Base-by-base conservation (phyloP, 148 eudicot genomes). In the Silene uniflora region DNA sequence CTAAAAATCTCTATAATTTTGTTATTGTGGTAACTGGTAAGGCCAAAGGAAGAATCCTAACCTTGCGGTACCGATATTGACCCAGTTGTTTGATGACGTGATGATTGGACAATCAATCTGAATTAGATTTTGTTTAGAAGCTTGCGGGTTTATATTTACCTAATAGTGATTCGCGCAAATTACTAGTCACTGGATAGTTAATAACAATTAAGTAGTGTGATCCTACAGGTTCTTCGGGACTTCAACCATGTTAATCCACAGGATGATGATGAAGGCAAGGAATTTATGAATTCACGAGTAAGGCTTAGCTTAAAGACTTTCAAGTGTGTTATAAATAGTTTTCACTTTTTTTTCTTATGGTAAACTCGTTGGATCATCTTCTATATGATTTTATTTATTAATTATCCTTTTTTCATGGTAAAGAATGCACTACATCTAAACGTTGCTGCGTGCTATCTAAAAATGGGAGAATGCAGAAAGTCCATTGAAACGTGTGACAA, bases 201-300 rank as follows among this genome's bases (percentile, higher is more conserved):
- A 47, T 47, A 69, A 56, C 67, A 61, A 69, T 17, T 8, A 69
- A 56, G 60, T 47, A 69, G 17, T 8, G 61, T 69, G 17, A 70
- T n/a, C 71, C 29, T 85, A 75, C 91, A 95, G 99, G 86, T 95
- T 84, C 96, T 95, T 82, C 90, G 97, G 52, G 99, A 95, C 67
- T 95, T 95, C 76, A 95, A 95, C 83, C 97, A 95, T 83, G 99
- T 95, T 73, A 89, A 95, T 85, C 96, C 97, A 60, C 96, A 88
- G 74, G 90, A 89, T 82, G 99, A 95, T 56, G 93, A 89, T 44
- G 97, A 95, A 68, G 99, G 99, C 69, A 95, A 90, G 78, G 97
- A 90, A 73, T 95, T 95, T 69, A 72, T 86, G 49, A 85, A 87
- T 59, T 77, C 93, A 54, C 89, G 99, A 85, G 99, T 95, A 92